These are phyloP conservation scores for Poteriospumella lacustris DNA, from an alignment of 108 stramenopile species.

Conservation along the genomic window DNA sequence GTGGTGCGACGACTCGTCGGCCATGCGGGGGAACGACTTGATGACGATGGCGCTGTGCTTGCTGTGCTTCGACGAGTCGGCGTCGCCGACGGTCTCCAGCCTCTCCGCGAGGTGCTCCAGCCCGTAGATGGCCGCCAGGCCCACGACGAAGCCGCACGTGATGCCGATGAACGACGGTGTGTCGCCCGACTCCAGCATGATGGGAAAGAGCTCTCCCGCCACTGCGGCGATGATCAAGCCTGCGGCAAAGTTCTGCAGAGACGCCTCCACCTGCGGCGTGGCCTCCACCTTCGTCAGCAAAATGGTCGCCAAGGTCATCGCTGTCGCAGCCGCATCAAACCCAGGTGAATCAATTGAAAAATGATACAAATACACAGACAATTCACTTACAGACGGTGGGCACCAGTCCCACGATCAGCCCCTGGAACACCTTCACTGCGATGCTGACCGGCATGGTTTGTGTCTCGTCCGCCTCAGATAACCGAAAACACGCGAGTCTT, in stretches of 20 bases:
- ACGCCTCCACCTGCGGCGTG: background rate
- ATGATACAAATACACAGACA: no score
- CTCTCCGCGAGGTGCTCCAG: background rate
- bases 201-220: background rate
- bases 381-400: no score
- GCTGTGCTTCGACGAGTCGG: no score
- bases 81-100: background rate
- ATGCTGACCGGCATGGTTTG: no score
- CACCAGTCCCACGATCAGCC: no score
- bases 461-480: no score
- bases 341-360: no score
- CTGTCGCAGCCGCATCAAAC: background rate
- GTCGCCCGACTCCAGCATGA: background rate
- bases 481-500: no score
- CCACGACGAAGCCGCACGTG: background rate
- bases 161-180: background rate
- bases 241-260: slow-evolving; percentile 5
- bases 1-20: background rate
- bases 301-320: background rate
- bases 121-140: background rate
- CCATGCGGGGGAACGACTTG: no score
- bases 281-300: background rate
- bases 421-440: no score
- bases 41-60: no score
- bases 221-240: slow-evolving; percentile 10